Conservation (phyloP, 768 basidiomycete genomes). For the Tephrocybe sp. region DNA sequence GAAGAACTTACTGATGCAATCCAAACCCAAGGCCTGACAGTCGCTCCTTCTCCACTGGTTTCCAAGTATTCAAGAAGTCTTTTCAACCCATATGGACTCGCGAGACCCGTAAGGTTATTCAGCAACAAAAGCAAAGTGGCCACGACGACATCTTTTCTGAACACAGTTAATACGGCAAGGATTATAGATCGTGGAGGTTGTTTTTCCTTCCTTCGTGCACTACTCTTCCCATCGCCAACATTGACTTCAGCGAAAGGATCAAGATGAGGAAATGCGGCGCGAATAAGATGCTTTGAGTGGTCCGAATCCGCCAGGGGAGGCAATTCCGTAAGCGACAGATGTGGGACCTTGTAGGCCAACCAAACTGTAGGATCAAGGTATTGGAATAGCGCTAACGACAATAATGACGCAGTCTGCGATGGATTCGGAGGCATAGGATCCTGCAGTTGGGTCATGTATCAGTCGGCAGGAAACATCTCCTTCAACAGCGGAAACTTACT, state of each 20-base stretch:
- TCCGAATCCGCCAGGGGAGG: slow-evolving; percentile 68
- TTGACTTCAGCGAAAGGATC: slow-evolving; percentile 13
- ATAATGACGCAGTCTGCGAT: slow-evolving; percentile 47
- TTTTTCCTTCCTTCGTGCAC: slow-evolving; percentile 32
- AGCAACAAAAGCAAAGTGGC: slow-evolving; percentile 24
- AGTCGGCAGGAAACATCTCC: neutral
- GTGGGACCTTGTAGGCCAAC: slow-evolving; percentile 38
- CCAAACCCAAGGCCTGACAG: slow-evolving; percentile 68
- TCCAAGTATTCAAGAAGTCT: slow-evolving; percentile 40
- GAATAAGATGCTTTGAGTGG: slow-evolving; percentile 23
- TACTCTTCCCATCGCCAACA: slow-evolving; percentile 27
- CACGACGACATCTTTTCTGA: slow-evolving; percentile 26
- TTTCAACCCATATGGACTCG: slow-evolving; percentile 37
- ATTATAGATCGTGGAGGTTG: slow-evolving; percentile 34
- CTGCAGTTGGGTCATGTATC: slow-evolving; percentile 15
- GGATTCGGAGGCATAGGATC: slow-evolving; percentile 35
- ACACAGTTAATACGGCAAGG: slow-evolving; percentile 36
- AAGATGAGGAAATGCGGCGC: slow-evolving; percentile 21
- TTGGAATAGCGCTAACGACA: slow-evolving; percentile 39
- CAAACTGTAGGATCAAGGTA: slow-evolving; percentile 54
- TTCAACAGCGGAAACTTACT: slow-evolving; percentile 13
- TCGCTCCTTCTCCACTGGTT: slow-evolving; percentile 39
- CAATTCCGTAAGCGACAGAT: slow-evolving; percentile 47
- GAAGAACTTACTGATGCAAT: slow-evolving; percentile 38
- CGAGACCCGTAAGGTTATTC: slow-evolving; percentile 21